phyloP scores from a whole-genome alignment of 1,284 basidiomycete species.

The Hemileia vastatrix region DNA sequence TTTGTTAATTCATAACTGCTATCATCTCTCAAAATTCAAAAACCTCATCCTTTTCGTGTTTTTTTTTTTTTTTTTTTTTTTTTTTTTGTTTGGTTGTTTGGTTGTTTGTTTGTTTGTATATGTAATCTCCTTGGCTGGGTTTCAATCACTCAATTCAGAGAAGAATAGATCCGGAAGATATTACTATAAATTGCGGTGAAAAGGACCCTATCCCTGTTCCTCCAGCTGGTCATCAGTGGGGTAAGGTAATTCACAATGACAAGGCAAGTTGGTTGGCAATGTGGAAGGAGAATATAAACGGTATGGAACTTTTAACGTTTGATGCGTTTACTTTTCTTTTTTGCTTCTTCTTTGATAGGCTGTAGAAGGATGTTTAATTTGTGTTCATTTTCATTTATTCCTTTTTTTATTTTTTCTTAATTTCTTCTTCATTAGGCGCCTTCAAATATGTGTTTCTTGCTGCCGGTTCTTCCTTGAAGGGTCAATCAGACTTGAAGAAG shows the following conservation, averaged over 20 bases:
- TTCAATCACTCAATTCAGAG: slow-evolving; percentile 49
- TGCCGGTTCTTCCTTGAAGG: slow-evolving; percentile 84
- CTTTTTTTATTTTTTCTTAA: neutral
- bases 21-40: neutral
- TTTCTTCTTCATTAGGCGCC: neutral
- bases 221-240: slow-evolving; percentile 39
- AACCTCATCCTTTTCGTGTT: neutral
- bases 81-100: neutral
- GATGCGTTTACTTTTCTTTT: slow-evolving; percentile 24
- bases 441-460: slow-evolving; percentile 93
- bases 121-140: neutral
- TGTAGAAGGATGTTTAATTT: too few relatives aligned
- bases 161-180: slow-evolving; percentile 81
- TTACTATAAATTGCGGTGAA: slow-evolving; percentile 82
- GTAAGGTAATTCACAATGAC: slow-evolving; percentile 65
- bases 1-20: slow-evolving; percentile 45
- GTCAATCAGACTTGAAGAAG: slow-evolving; percentile 88
- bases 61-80: neutral
- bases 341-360: neutral
- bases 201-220: slow-evolving; percentile 57
- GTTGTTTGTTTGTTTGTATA: too few relatives aligned
- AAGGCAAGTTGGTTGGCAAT: slow-evolving; percentile 95
- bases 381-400: too few relatives aligned
- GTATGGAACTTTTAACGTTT: slow-evolving; percentile 30
- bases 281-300: slow-evolving; percentile 64